Percentiles rank a stretch among this genome's conserved stretches.
phyloP scores from a whole-genome alignment of 495 filamentous ascomycete genomes.

The Daldinia childiae region DNA sequence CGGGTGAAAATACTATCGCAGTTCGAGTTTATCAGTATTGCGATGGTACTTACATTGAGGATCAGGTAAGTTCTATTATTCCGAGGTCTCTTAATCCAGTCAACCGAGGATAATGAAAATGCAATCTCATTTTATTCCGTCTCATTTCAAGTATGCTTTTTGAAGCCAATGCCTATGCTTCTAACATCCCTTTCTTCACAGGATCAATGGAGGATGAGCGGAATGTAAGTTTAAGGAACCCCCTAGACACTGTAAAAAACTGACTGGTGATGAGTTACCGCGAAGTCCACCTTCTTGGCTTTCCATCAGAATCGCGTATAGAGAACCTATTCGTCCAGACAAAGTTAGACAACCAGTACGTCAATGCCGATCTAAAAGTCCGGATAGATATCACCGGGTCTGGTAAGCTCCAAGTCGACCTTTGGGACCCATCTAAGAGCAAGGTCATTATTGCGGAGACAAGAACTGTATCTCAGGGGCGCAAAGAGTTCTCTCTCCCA shows the following conservation, averaged over 20 bases:
- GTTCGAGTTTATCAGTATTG: slow-evolving; percentile 71
- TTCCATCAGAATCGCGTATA: slow-evolving; percentile 61
- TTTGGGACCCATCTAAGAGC: slow-evolving; percentile 47
- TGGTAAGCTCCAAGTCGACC: slow-evolving; percentile 44
- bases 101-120: neutral
- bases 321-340: slow-evolving; percentile 68
- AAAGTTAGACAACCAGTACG: slow-evolving; percentile 63
- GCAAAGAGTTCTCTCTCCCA: slow-evolving; percentile 49
- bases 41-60: slow-evolving; percentile 72
- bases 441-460: slow-evolving; percentile 29
- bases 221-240: slow-evolving; percentile 19
- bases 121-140: neutral
- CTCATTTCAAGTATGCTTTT: neutral
- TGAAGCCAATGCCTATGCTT: neutral
- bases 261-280: slow-evolving; percentile 56
- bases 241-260: neutral
- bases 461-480: slow-evolving; percentile 7
- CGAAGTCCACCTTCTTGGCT: slow-evolving; percentile 68
- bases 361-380: slow-evolving; percentile 61
- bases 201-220: slow-evolving; percentile 55
- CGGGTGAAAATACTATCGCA: slow-evolving; percentile 59
- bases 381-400: slow-evolving; percentile 51
- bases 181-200: neutral
- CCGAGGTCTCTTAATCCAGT: neutral
- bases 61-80: slow-evolving; percentile 55